Conservation (phyloP, 2,329 filamentous ascomycete genomes). For the Beauveria scarabaeidicola region DNA sequence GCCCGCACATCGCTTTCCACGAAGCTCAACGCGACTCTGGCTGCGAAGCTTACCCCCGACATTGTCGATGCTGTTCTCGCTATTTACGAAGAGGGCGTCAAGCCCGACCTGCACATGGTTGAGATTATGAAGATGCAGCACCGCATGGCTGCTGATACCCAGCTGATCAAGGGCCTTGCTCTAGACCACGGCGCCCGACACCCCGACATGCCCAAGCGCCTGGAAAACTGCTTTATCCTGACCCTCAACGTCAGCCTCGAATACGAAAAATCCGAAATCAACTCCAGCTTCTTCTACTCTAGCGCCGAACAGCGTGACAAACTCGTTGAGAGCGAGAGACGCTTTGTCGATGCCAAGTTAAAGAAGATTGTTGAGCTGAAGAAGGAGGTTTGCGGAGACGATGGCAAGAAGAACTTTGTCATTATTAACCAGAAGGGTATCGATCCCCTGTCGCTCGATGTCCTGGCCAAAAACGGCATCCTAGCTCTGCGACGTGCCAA, state of each 20-base stretch:
- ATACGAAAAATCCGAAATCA: conserved; percentile 99
- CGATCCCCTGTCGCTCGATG: conserved; percentile 89
- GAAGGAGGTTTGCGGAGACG: conserved; percentile 91
- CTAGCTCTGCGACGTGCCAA: conserved; percentile 90
- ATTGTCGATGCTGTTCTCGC: conserved; percentile 95
- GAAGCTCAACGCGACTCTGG: conserved; percentile 84
- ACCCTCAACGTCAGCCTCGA: conserved; percentile 95
- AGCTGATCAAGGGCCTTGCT: conserved; percentile 86
- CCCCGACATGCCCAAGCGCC: conserved; percentile 94
- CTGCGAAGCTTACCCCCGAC: conserved; percentile 82
- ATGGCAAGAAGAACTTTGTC: conserved; percentile 91
- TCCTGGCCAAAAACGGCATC: conserved; percentile 96
- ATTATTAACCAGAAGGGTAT: conserved; percentile 99
- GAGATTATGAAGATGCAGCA: conserved; percentile 99
- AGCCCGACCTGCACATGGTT: conserved; percentile 97
- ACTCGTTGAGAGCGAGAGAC: conserved; percentile 91
- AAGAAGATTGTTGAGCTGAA: conserved; percentile 97
- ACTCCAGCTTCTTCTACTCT: conserved; percentile 98
- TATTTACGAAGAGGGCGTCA: conserved; percentile 81
- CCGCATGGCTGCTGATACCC: conserved; percentile 88
- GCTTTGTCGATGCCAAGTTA: conserved; percentile 92
- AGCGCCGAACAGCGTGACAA: conserved; percentile 96
- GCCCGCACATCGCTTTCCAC: conserved; percentile 91
- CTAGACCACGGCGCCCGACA: conserved; percentile 93
- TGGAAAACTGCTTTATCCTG: conserved; percentile 92